Evolutionary conservation across 2,329 filamentous ascomycete species (phyloP), one percentile per base, ranked within the genome.

Genomic region (Colletotrichum lindemuthianum): DNA sequence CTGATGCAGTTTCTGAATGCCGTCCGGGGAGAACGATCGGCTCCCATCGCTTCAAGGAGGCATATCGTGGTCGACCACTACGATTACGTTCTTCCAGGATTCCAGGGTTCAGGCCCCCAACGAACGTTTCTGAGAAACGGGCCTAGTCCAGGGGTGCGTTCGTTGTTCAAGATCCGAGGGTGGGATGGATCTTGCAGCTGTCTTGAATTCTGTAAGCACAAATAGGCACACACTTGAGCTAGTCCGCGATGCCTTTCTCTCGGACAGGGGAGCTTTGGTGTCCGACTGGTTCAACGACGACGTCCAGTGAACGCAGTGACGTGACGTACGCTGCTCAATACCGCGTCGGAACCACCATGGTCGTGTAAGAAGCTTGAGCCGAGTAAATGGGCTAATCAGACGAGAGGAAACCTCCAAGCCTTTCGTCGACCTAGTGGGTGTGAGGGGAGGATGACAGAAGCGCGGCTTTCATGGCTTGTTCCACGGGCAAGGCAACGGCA

Each of bases 131-230:
- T 60, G 50, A 40, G 47, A 65, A 61, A 36, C n/a, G 11, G 13
- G 33, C 24, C 36, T 41, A 37, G 10, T 11, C 9, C 11, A 24
- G 39, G 48, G 41, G 10, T 16, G n/a, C 39, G 12, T 16, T 41
- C 41, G n/a, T 41, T 13, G 11, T 44, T 32, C 9, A 16, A 50
- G 16, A 48, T 24, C 49, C 37, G 33, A 43, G 44, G 39, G 44
- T 64, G 60, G 24, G 56, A 33, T 51, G 60, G 24, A 60, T 51
- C 33, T 47, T 11, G 44, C 45, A 40, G 24, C 33, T 43, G 43
- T 55, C 61, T 51, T 16, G 37, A 40, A 32, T 6, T 24, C 45
- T 43, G 33, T n/a, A 60, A 15, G 44, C 36, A 49, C 34, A 60
- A 44, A 45, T 16, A 36, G 15, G 24, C 36, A 40, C 39, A 39